Percentiles rank a stretch among this genome's conserved stretches.
These are phyloP conservation scores for Nitzschia palea DNA, from an alignment of 108 stramenopile species.

Conservation along the genomic window DNA sequence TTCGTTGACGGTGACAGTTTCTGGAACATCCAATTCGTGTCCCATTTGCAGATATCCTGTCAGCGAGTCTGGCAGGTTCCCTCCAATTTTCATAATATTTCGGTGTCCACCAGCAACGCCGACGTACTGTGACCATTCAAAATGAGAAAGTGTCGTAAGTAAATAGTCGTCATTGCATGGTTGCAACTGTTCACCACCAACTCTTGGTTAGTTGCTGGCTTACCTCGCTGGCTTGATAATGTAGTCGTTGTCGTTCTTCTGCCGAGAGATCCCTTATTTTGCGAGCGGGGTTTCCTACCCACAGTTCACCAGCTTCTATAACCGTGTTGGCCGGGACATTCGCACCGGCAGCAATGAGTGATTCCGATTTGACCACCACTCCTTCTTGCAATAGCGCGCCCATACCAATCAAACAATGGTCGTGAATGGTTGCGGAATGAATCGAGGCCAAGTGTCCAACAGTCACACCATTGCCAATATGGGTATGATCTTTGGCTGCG, in stretches of 20 bases:
- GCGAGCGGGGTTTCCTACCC: constrained; percentile 84
- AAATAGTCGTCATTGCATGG: too few relatives aligned
- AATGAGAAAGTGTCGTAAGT: too few relatives aligned
- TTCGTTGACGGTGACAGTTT: too few relatives aligned
- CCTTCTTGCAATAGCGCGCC: constrained; percentile 70
- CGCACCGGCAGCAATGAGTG: constrained; percentile 83
- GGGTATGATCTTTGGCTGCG: constrained; percentile 54
- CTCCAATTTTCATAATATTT: constrained; percentile 81
- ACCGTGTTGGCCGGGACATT: constrained; percentile 53
- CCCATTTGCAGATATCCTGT: constrained; percentile 11
- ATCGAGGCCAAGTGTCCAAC: constrained; percentile 85
- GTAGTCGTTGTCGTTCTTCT: constrained; percentile 60
- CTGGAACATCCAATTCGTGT: constrained; percentile 3
- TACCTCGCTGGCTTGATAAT: constrained; percentile 67
- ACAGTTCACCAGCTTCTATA: constrained; percentile 75
- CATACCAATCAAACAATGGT: constrained; percentile 86
- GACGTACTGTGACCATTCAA: constrained; percentile 50
- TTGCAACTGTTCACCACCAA: too few relatives aligned
- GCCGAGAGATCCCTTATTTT: constrained; percentile 78
- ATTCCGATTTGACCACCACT: constrained; percentile 55
- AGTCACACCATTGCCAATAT: constrained; percentile 83
- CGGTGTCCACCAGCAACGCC: constrained; percentile 57
- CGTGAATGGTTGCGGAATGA: constrained; percentile 75
- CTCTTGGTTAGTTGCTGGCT: too few relatives aligned
- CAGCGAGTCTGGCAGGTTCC: constrained; percentile 40